Conservation (phyloP, 371 early-diverging fungal genomes). For the Phascolomyces articulosus region DNA sequence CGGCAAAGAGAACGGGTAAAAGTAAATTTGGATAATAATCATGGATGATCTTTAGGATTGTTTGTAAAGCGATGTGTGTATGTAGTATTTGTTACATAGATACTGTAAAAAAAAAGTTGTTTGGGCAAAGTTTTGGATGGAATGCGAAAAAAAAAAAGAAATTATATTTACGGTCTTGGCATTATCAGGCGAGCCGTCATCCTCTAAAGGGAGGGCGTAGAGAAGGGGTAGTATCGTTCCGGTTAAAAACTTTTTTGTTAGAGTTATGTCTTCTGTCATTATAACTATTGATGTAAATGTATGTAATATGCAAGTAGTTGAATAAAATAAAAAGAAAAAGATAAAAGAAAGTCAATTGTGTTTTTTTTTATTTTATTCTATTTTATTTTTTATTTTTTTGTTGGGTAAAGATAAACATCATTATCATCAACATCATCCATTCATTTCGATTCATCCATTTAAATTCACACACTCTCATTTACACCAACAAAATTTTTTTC, state of each 20-base stretch:
- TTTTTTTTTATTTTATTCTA: too few species aligned
- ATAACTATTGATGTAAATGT: neutral
- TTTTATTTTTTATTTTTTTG: too few species aligned
- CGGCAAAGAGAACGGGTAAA: too few species aligned
- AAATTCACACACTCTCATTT: too few species aligned
- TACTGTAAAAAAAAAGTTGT: too few species aligned
- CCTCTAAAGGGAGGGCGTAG: conserved; percentile 54
- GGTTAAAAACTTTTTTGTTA: conserved; percentile 1
- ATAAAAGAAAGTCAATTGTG: neutral
- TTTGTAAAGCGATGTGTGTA: too few species aligned
- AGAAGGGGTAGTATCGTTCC: conserved; percentile 21
- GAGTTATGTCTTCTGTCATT: conserved; percentile 6
- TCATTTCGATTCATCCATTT: neutral
- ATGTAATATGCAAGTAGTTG: neutral
- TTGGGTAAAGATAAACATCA: neutral
- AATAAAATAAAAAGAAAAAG: conserved; percentile 10
- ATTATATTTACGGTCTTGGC: conserved; percentile 55
- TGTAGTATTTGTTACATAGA: too few species aligned
- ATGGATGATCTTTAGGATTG: too few species aligned
- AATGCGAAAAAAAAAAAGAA: conserved; percentile 5
- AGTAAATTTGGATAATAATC: too few species aligned
- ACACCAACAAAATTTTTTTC: too few species aligned
- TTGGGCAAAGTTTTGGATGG: neutral
- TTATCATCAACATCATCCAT: neutral
- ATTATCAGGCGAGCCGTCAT: conserved; percentile 59